Percentiles rank a stretch among this genome's conserved stretches.
These are phyloP conservation scores for Alloteropsis semialata DNA, from an alignment of 176 grass and related monocot genomes.

Conservation along the genomic window DNA sequence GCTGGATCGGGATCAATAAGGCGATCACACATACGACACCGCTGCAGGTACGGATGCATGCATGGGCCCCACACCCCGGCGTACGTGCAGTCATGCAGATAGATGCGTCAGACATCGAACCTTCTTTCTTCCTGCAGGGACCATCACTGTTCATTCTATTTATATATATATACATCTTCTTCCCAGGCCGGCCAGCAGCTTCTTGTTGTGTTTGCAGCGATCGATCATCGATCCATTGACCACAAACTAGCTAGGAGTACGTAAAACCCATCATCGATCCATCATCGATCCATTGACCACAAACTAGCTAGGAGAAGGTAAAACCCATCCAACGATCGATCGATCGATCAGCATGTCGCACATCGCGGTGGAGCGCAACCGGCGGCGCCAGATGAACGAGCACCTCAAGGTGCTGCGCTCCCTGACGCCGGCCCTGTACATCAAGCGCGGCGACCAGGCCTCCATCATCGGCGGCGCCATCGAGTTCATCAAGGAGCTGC, in stretches of 20 bases:
- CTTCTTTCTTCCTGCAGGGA: background rate
- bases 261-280: background rate
- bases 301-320: background rate
- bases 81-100: background rate
- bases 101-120: background rate
- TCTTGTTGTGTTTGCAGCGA: too few species aligned
- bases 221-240: background rate
- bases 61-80: background rate
- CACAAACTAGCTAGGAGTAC: background rate
- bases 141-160: background rate
- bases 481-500: conserved; percentile 93
- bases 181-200: background rate
- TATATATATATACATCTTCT: background rate
- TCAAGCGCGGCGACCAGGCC: conserved; percentile 95
- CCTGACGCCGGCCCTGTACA: conserved; percentile 78
- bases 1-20: background rate
- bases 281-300: background rate
- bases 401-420: conserved; percentile 92
- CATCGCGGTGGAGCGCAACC: conserved; percentile 93
- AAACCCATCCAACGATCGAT: background rate
- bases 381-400: conserved; percentile 94
- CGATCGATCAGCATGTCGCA: conserved; percentile 61
- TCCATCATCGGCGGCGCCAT: conserved; percentile 94
- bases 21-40: conserved; percentile 27
- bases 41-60: background rate